These are phyloP conservation scores for Neurospora crassa DNA, from an alignment of 2,329 filamentous ascomycete species.

Conservation along the genomic window DNA sequence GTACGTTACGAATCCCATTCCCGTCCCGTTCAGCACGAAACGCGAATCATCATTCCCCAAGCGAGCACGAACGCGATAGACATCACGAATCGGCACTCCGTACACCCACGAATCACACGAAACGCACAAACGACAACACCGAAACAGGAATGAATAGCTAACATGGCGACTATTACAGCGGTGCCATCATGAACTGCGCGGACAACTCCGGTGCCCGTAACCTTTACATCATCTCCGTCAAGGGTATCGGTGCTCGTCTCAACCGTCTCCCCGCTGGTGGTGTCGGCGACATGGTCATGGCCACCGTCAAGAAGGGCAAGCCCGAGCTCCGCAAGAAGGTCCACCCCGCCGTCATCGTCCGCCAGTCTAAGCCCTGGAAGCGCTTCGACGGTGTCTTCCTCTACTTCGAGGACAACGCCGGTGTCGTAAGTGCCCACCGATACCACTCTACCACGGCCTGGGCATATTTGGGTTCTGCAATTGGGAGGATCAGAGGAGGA, in stretches of 20 bases:
- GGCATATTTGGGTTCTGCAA: background rate
- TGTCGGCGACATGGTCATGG: slow-evolving; percentile 99
- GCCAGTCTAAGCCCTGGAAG: slow-evolving; percentile 99
- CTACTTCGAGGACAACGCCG: slow-evolving; percentile 99
- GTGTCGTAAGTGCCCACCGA: slow-evolving; percentile 63
- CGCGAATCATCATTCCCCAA: background rate
- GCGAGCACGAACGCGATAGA: background rate
- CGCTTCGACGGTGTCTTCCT: slow-evolving; percentile 96
- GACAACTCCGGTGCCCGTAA: slow-evolving; percentile 99
- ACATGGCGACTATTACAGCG: slow-evolving; percentile 42
- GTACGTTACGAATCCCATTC: slow-evolving; percentile 52
- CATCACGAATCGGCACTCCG: background rate
- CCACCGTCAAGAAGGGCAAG: slow-evolving; percentile 99
- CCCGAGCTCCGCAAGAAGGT: slow-evolving; percentile 99
- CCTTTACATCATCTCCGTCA: slow-evolving; percentile 99
- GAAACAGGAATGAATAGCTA: slow-evolving; percentile 13
- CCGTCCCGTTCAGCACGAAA: background rate
- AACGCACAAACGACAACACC: slow-evolving; percentile 4
- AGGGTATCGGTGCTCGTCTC: slow-evolving; percentile 93
- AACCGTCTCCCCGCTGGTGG: slow-evolving; percentile 95
- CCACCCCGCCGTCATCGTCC: slow-evolving; percentile 97
- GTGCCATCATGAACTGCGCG: slow-evolving; percentile 99
- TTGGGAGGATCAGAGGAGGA: background rate
- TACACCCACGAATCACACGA: slow-evolving; percentile 3
- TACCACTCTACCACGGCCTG: background rate